A percentile compares a stretch with the other conserved stretches of the same genome.
Evolutionary conservation across 306 rosid species (phyloP).

Genomic region (Rosa lucieae): DNA sequence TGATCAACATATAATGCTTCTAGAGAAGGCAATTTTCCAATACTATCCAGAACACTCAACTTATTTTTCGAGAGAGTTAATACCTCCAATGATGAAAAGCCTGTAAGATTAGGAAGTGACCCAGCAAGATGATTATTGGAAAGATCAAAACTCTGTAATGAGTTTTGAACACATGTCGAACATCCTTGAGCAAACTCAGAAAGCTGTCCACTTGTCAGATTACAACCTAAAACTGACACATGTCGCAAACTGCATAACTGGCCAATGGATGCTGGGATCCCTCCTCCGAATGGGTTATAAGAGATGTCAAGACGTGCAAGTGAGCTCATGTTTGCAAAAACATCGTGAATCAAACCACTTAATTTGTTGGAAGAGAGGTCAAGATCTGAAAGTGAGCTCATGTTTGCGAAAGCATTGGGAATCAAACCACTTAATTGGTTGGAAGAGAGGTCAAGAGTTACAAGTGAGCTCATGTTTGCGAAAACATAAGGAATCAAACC

Average conservation of each 20-base stretch:
- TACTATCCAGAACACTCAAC: not conserved
- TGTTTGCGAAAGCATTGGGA: too few species aligned
- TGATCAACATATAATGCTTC: too few species aligned
- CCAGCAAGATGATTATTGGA: not conserved
- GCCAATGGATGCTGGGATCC: not conserved
- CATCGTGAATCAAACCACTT: too few species aligned
- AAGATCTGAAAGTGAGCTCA: too few species aligned
- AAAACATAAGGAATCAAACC: too few species aligned
- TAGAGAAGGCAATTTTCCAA: not conserved
- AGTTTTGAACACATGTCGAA: not conserved
- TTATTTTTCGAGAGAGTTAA: fast-evolving
- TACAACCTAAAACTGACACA: not conserved
- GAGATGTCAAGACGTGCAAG: not conserved
- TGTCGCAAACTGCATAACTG: not conserved
- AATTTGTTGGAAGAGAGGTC: too few species aligned
- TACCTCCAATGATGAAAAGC: not conserved
- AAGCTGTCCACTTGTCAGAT: too few species aligned
- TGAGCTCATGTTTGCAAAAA: too few species aligned
- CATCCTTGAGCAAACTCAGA: too few species aligned
- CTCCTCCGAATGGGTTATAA: not conserved
- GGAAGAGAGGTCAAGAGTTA: too few species aligned
- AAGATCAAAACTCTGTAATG: not conserved
- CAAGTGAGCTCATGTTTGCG: too few species aligned
- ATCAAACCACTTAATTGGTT: too few species aligned
- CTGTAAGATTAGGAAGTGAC: not conserved